These are phyloP conservation scores for Phoenix roebelenii DNA, from an alignment of 176 grass and related monocot genomes.

Conservation along the genomic window DNA sequence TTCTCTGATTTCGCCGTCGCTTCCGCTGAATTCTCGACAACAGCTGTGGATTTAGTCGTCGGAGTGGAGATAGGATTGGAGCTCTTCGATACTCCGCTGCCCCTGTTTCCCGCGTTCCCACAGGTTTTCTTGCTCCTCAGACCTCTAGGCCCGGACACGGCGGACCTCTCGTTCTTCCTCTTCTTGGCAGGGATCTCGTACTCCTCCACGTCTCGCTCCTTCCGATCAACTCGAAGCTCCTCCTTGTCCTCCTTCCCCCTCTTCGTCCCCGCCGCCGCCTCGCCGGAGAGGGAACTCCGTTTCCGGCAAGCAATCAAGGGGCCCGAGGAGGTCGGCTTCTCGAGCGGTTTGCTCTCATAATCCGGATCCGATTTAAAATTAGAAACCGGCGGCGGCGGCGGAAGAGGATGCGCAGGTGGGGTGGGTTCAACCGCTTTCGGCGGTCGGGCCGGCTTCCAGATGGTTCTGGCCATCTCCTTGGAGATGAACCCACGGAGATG, in stretches of 20 bases:
- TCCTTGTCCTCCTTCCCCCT: constrained; percentile 12
- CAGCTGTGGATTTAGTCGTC: constrained; percentile 22
- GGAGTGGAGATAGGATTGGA: constrained; percentile 4
- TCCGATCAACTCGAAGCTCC: constrained; percentile 21
- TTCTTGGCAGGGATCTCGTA: constrained; percentile 10
- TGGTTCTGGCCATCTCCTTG: constrained; percentile 24
- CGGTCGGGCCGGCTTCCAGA: constrained; percentile 5
- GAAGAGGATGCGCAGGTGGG: no score
- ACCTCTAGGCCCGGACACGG: constrained; percentile 12
- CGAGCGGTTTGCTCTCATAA: constrained; percentile 32
- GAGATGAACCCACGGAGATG: constrained; percentile 37
- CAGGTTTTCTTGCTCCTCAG: constrained; percentile 41
- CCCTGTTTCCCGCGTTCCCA: neutral
- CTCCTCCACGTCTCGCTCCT: constrained; percentile 3
- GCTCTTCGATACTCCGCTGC: constrained; percentile 14
- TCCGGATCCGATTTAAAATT: constrained; percentile 42
- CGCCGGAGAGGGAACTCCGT: constrained; percentile 55
- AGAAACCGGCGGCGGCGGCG: neutral
- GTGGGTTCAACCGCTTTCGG: no score
- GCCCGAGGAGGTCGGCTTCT: constrained; percentile 25
- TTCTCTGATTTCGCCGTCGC: constrained; percentile 40
- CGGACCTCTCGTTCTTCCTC: neutral
- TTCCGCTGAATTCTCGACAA: constrained; percentile 6
- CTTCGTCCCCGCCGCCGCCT: neutral
- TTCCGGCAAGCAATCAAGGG: constrained; percentile 65